Evolutionary conservation across 306 rosid genomes (phyloP), one percentile per base, ranked within the genome.

Genomic region (Cyclanthera cordifolia): DNA sequence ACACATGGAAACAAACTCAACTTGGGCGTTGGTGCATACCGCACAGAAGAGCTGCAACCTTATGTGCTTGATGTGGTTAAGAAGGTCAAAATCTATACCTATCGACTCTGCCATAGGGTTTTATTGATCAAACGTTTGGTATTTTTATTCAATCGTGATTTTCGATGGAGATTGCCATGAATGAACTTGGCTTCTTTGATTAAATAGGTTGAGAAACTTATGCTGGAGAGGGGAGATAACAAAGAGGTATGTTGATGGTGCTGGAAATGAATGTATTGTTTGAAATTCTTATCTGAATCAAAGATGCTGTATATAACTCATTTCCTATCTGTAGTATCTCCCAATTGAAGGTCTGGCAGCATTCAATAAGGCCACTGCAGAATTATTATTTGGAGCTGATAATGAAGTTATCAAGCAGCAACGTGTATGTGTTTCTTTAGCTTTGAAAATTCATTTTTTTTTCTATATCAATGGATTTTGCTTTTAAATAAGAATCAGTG

Each of bases 291-390:
- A 34, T 47, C 55, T 25, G 1, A 43, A 72, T 70, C 3, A 0
- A 73, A 64, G 75, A 73, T 76, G 73, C 67, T 84, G 58, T 75
- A 41, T 41, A 6, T 28, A 72, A 24, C 78, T 73, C 41, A 72
- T 73, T 57, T 30, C 56, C 51, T 23, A 68, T 45, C 9, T 83
- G 59, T 74, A 94, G 99, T 90, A 94, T 82, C 96, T 94, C 46
- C 96, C 99, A 2, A 90, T 94, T 65, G 99, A 94, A 74, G 99
- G 99, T 80, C 87, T 90, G 84, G 96, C 97, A 66, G 99, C 96
- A 9, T 94, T 94, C 80, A 94, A 94, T 58, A 86, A 86, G 87
- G 99, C 78, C 39, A 94, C 97, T 32, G 95, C 96, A 7, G 97
- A 90, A 73, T 77, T 90, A 78, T 85, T 94, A 73, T 83, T 94